Evolutionary conservation across 257 asterid genomes (phyloP).

Genomic region (Schizonepeta tenuifolia): DNA sequence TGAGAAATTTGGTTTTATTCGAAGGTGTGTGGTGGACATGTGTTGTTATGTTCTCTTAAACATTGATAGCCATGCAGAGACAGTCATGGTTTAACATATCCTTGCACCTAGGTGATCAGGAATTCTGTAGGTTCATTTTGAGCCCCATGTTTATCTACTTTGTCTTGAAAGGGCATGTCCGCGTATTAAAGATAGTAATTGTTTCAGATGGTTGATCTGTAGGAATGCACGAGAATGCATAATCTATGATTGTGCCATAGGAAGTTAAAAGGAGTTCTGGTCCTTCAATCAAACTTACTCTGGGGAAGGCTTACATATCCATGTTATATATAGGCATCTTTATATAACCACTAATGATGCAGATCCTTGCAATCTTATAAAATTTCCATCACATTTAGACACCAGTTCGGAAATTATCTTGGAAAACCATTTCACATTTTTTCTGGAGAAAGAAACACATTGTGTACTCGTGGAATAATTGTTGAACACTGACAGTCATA

Average conservation of each 20-base stretch:
- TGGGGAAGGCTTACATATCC: slow-evolving; percentile 20
- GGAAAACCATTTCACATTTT: slow-evolving; percentile 3
- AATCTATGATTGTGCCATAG: not conserved
- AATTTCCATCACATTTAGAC: not conserved
- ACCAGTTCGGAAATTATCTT: not conserved
- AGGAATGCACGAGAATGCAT: slow-evolving; percentile 13
- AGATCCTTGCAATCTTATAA: not conserved
- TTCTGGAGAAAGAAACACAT: slow-evolving; percentile 22
- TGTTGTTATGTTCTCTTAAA: slow-evolving; percentile 26
- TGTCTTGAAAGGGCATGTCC: slow-evolving; percentile 2
- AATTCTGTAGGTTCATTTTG: slow-evolving; percentile 10
- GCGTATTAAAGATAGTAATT: slow-evolving; percentile 9
- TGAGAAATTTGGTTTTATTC: slow-evolving; percentile 90
- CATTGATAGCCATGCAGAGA: slow-evolving; percentile 2
- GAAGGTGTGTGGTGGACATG: slow-evolving; percentile 60
- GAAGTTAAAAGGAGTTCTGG: slow-evolving; percentile 24
- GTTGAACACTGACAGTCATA: slow-evolving; percentile 7
- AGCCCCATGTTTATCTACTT: not conserved
- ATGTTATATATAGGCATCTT: slow-evolving; percentile 18
- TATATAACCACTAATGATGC: not conserved
- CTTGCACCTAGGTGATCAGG: slow-evolving; percentile 17
- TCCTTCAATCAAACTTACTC: slow-evolving; percentile 8
- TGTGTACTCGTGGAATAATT: not conserved
- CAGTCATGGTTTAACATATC: slow-evolving; percentile 27
- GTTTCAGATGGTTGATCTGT: slow-evolving; percentile 6